phyloP scores from a whole-genome alignment of 73 alveolate species.

The Tetrahymena thermophila region DNA sequence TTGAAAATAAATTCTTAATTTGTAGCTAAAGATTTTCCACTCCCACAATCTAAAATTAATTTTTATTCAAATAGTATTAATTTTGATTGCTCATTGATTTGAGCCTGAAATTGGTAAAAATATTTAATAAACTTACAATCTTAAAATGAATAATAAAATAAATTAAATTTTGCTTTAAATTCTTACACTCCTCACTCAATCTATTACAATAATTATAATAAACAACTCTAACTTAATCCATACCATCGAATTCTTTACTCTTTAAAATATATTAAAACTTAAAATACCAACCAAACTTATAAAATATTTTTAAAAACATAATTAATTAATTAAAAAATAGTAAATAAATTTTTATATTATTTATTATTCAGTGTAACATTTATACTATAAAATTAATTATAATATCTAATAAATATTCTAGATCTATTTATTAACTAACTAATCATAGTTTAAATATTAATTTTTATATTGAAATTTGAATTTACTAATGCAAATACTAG shows the following conservation, averaged over 20 bases:
- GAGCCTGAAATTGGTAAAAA: not conserved
- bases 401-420: too few relatives aligned
- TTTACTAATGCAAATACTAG: too few relatives aligned
- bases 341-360: too few relatives aligned
- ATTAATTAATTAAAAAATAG: too few relatives aligned
- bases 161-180: not conserved
- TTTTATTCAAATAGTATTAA: not conserved
- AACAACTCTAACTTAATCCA: not conserved
- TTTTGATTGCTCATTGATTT: not conserved
- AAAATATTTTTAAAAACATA: too few relatives aligned
- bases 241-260: not conserved
- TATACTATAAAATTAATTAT: too few relatives aligned
- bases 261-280: not conserved
- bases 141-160: not conserved
- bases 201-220: not conserved
- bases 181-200: not conserved
- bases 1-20: not conserved
- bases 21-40: not conserved
- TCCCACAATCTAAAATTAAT: not conserved
- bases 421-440: too few relatives aligned
- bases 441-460: too few relatives aligned
- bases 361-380: too few relatives aligned
- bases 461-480: too few relatives aligned
- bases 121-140: not conserved
- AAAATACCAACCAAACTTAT: not conserved